Evolutionary conservation across 2,329 filamentous ascomycete species (phyloP).

Genomic region (Fusarium sp.): DNA sequence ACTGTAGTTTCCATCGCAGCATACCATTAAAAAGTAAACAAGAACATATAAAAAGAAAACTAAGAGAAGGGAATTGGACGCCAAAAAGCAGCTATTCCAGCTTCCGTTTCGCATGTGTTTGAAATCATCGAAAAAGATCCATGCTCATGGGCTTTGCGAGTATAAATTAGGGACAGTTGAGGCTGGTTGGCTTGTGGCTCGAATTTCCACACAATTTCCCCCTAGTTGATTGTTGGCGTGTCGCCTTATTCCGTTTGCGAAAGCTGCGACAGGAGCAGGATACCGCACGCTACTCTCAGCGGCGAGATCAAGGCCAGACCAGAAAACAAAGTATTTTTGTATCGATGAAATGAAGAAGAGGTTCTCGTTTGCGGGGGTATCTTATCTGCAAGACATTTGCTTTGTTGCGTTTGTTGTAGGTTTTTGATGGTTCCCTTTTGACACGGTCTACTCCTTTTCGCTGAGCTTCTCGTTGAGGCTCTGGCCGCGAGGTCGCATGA

Average conservation of each 20-base stretch:
- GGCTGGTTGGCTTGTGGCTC: constrained; percentile 13
- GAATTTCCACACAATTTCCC: constrained; percentile 13
- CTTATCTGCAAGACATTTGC: constrained; percentile 35
- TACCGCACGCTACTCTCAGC: background rate
- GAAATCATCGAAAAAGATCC: constrained; percentile 32
- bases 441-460: constrained; percentile 36
- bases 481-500: constrained; percentile 72
- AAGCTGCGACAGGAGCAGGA: background rate
- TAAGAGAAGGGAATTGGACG: constrained; percentile 1
- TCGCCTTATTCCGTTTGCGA: constrained; percentile 9
- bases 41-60: constrained; percentile 10
- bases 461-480: constrained; percentile 53
- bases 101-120: constrained; percentile 15
- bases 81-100: constrained; percentile 13
- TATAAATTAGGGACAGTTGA: constrained; percentile 16
- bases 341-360: constrained; percentile 8
- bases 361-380: constrained; percentile 32
- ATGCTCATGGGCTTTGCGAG: constrained; percentile 8
- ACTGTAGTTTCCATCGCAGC: constrained; percentile 21
- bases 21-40: constrained; percentile 34
- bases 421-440: constrained; percentile 14
- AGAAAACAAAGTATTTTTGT: constrained; percentile 15
- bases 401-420: constrained; percentile 3
- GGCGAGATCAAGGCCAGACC: constrained; percentile 4
- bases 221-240: constrained; percentile 10